These are phyloP conservation scores for Mortierella sp. DNA, from an alignment of 371 early-diverging fungal species.

Conservation along the genomic window DNA sequence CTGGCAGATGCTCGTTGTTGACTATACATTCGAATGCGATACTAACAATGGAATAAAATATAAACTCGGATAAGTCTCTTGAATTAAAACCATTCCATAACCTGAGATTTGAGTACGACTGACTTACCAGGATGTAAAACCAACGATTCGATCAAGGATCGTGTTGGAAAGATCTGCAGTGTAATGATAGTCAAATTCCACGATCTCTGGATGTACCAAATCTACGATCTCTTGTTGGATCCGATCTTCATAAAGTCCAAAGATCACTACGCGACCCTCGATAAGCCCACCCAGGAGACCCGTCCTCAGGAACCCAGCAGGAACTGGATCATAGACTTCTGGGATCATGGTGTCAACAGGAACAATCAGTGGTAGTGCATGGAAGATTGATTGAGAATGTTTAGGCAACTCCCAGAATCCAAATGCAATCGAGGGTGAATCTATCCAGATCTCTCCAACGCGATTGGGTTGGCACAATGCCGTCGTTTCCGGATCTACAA, in stretches of 20 bases:
- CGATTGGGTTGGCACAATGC: constrained; percentile 79
- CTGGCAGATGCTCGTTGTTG: constrained; percentile 78
- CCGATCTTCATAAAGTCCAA: constrained; percentile 84
- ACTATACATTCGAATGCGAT: constrained; percentile 73
- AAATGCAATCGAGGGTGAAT: constrained; percentile 79
- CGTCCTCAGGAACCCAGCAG: constrained; percentile 76
- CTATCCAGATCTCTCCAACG: constrained; percentile 90
- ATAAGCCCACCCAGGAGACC: constrained; percentile 84
- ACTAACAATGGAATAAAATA: constrained; percentile 37
- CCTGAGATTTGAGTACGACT: background rate
- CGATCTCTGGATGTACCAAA: constrained; percentile 58
- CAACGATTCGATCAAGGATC: constrained; percentile 63
- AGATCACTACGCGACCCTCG: constrained; percentile 76
- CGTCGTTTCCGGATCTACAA: constrained; percentile 86
- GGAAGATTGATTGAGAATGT: constrained; percentile 79
- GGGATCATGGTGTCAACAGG: constrained; percentile 64
- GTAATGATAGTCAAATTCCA: constrained; percentile 66
- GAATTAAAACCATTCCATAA: background rate
- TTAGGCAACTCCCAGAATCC: constrained; percentile 87
- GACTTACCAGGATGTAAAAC: constrained; percentile 72
- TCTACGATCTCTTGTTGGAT: constrained; percentile 70
- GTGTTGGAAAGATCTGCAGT: constrained; percentile 67
- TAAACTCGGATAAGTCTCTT: background rate
- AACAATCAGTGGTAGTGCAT: constrained; percentile 71
- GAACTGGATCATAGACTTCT: constrained; percentile 61